Conservation (phyloP, 768 basidiomycete species). For the Rubroboletus pulcherrimus region DNA sequence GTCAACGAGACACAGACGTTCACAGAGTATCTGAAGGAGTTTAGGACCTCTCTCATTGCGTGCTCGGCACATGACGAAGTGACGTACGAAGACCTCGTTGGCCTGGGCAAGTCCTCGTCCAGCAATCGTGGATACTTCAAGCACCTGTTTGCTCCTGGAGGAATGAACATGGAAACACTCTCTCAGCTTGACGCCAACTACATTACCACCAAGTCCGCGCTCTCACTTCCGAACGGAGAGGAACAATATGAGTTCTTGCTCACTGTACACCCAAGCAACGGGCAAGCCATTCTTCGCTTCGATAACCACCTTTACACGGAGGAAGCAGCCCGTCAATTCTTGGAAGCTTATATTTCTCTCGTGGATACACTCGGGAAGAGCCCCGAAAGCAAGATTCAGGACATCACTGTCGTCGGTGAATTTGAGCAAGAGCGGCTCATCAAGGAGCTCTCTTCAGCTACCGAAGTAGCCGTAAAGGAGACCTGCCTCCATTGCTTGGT, state of each 20-base stretch:
- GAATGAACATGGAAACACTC: slow-evolving; percentile 27
- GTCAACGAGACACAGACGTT: slow-evolving; percentile 26
- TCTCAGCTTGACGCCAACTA: slow-evolving; percentile 18
- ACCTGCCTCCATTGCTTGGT: slow-evolving; percentile 17
- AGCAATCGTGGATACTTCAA: slow-evolving; percentile 30
- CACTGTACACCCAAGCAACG: slow-evolving; percentile 24
- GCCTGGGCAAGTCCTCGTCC: slow-evolving; percentile 23
- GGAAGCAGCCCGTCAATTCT: slow-evolving; percentile 27
- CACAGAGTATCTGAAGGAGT: slow-evolving; percentile 20
- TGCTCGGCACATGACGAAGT: slow-evolving; percentile 27
- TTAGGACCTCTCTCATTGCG: slow-evolving; percentile 22
- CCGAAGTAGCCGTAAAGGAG: slow-evolving; percentile 12
- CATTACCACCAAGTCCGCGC: slow-evolving; percentile 14
- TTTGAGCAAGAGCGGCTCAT: slow-evolving; percentile 17
- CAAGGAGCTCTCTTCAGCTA: slow-evolving; percentile 25
- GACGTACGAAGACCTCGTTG: slow-evolving; percentile 30
- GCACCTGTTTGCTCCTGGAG: slow-evolving; percentile 30
- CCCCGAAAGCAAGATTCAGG: slow-evolving; percentile 14
- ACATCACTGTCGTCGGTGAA: slow-evolving; percentile 15
- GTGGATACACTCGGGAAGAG: slow-evolving; percentile 21
- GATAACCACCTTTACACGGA: slow-evolving; percentile 30
- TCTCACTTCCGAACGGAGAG: slow-evolving; percentile 28
- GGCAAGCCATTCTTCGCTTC: slow-evolving; percentile 26
- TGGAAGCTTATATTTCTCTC: slow-evolving; percentile 29
- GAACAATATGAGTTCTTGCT: slow-evolving; percentile 24